Base-by-base conservation (phyloP, 2,329 filamentous ascomycete genomes). In the Fusarium annulatum region DNA sequence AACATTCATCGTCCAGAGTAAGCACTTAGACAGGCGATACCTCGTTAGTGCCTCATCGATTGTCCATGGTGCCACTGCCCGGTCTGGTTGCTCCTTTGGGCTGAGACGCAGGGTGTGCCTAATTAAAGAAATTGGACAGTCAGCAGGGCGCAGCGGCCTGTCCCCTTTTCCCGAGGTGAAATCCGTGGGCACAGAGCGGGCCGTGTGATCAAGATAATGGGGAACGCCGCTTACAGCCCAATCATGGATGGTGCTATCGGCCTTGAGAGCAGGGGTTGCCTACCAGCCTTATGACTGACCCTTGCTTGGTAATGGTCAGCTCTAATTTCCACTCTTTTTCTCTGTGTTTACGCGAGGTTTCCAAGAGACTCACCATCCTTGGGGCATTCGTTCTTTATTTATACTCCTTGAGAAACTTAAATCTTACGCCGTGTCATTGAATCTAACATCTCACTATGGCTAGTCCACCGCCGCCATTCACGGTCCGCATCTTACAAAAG, bases 211-310 rank as follows among this genome's bases (percentile, higher is more conserved):
- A 42, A n/a, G 34, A 3, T 0, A 28, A 53, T 38, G 23, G 34
- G 14, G 19, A 28, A 28, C 7, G 18, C 51, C 19, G 30, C 21
- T 36, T 33, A 59, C 15, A 28, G 36, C 19, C 65, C 65, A 68
- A 68, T 68, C 33, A 45, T 30, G 14, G 7, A 21, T 33, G 12
- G 30, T 5, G 21, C 8, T 18, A n/a, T 19, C 23, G 28, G 30
- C 39, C 46, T 41, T n/a, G 14, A 26, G 28, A n/a, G 14, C 45
- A 39, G 33, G 65, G 48, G 30, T 41, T 18, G 56, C 28, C 16
- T n/a, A 23, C 66, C 66, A 69, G 66, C 67, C 67, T 46, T 69
- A 64, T 70, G 66, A 69, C 49, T 69, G 64, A 69, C 34, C 66
- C 57, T 41, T 69, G 64, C 63, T 68, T 67, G 49, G 42, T 68